Evolutionary conservation across 1,284 basidiomycete genomes (phyloP).

Genomic region (Exobasidium cylindrosporum): DNA sequence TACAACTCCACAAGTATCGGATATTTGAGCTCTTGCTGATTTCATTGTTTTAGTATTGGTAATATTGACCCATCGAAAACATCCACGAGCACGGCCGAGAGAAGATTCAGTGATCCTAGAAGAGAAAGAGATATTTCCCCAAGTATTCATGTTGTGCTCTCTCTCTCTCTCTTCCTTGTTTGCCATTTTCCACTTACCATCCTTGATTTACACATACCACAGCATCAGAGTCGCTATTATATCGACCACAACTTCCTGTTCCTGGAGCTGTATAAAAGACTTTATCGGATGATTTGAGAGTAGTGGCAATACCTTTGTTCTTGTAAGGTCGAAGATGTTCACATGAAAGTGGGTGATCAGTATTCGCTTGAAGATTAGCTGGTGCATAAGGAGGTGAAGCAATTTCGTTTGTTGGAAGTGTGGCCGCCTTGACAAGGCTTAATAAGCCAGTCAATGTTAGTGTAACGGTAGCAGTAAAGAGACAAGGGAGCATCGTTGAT

Average conservation of each 20-base stretch:
- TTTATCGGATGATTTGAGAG: not conserved
- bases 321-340: not conserved
- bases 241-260: not conserved
- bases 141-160: too few relatives aligned
- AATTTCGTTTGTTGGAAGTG: too few relatives aligned
- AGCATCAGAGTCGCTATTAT: not conserved
- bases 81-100: not conserved
- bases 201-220: not conserved
- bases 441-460: too few relatives aligned
- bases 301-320: not conserved
- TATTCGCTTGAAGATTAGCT: not conserved
- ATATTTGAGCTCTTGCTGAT: not conserved
- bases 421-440: too few relatives aligned
- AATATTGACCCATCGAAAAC: not conserved
- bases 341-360: slow-evolving; percentile 2
- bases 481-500: too few relatives aligned
- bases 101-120: too few relatives aligned
- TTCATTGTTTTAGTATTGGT: not conserved
- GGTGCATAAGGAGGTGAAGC: not conserved
- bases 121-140: not conserved
- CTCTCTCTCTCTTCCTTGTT: too few relatives aligned
- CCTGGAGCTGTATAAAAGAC: not conserved
- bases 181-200: not conserved
- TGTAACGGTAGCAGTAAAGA: too few relatives aligned
- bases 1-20: not conserved